These are phyloP conservation scores for Claviceps digitariae DNA, from an alignment of 2,329 filamentous ascomycete genomes.

Conservation along the genomic window DNA sequence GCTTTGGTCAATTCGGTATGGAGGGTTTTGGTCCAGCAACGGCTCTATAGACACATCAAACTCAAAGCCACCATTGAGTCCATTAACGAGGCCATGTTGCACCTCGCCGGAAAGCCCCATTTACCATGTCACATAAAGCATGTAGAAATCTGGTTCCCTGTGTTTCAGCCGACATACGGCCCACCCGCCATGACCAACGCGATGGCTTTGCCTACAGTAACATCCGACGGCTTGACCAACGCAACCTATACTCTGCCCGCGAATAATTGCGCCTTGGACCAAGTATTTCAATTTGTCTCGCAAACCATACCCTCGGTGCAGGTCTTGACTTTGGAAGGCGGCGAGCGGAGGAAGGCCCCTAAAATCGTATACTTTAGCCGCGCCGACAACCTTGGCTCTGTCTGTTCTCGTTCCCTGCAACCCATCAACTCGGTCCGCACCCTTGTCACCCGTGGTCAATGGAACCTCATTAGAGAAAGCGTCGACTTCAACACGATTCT, in stretches of 20 bases:
- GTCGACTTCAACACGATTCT: conserved; percentile 50
- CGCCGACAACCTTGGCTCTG: conserved; percentile 9
- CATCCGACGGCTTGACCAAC: conserved; percentile 40
- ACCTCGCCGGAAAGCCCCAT: conserved; percentile 45
- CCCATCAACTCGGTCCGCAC: conserved; percentile 42
- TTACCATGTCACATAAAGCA: conserved; percentile 54
- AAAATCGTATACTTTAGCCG: conserved; percentile 34
- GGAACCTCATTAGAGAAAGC: conserved; percentile 57
- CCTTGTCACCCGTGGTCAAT: conserved; percentile 60
- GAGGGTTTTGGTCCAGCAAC: conserved; percentile 54
- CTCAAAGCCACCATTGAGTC: conserved; percentile 56
- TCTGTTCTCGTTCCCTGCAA: conserved; percentile 11
- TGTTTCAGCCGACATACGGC: conserved; percentile 47
- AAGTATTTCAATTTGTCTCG: conserved; percentile 52
- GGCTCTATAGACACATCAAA: conserved; percentile 64
- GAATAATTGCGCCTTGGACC: conserved; percentile 56
- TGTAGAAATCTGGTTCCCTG: conserved; percentile 66
- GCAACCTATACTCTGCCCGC: conserved; percentile 45
- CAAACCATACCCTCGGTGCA: conserved; percentile 45
- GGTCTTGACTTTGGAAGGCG: conserved; percentile 62
- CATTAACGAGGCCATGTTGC: conserved; percentile 43
- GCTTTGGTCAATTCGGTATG: conserved; percentile 50
- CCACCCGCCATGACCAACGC: conserved; percentile 28
- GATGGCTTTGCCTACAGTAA: conserved; percentile 36
- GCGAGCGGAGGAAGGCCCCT: conserved; percentile 61